Conservation (phyloP, 371 early-diverging fungal species). For the Cokeromyces recurvatus region DNA sequence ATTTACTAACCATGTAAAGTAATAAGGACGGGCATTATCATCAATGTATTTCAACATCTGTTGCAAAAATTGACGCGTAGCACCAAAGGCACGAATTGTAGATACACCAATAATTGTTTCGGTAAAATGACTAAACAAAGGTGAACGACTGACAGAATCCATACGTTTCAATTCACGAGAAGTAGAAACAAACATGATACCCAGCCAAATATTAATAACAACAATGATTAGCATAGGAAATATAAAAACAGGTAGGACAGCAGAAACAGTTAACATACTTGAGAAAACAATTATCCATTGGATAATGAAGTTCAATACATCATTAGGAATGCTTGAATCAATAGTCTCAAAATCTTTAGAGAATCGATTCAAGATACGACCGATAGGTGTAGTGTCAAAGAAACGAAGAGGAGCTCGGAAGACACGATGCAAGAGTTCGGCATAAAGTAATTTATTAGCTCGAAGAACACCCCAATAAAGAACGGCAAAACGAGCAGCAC, state of each 20-base stretch:
- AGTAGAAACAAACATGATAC: conserved; percentile 51
- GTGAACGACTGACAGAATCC: conserved; percentile 64
- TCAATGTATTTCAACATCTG: conserved; percentile 49
- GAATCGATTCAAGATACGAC: conserved; percentile 76
- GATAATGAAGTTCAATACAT: conserved; percentile 42
- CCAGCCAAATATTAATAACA: conserved; percentile 40
- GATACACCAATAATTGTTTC: conserved; percentile 60
- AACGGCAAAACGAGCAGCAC: conserved; percentile 16
- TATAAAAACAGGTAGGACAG: conserved; percentile 50
- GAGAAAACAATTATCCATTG: conserved; percentile 54
- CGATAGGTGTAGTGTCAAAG: conserved; percentile 49
- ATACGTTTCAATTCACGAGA: conserved; percentile 73
- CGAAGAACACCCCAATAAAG: conserved; percentile 42
- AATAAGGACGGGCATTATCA: conserved; percentile 62
- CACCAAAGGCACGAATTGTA: conserved; percentile 76
- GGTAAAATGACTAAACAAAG: conserved; percentile 65
- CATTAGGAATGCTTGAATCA: conserved; percentile 36
- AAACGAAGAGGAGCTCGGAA: conserved; percentile 29
- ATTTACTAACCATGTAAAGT: conserved; percentile 69
- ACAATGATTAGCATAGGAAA: conserved; percentile 32
- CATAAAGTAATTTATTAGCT: conserved; percentile 10
- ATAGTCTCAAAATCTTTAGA: conserved; percentile 39
- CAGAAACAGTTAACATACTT: conserved; percentile 51
- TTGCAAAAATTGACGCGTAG: conserved; percentile 46
- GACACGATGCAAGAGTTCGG: conserved; percentile 10